phyloP scores from a whole-genome alignment of 257 asterid genomes.

The Gynochthodes officinalis region DNA sequence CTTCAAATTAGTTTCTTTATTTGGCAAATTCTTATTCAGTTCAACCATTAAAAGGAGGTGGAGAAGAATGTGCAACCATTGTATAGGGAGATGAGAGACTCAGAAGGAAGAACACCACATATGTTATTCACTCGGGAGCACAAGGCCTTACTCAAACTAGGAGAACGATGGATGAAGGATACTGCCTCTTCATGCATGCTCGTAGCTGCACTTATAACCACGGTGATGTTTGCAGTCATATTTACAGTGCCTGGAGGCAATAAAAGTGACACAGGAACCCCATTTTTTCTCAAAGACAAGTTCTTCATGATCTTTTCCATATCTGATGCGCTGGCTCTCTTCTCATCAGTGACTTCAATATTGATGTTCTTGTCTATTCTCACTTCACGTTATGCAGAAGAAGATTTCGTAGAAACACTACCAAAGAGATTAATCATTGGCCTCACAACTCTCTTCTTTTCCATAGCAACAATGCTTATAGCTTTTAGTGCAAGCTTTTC shows the following conservation, averaged over 20 bases:
- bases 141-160: constrained; percentile 22
- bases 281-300: constrained; percentile 21
- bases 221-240: constrained; percentile 35
- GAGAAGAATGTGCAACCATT: constrained; percentile 29
- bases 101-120: constrained; percentile 21
- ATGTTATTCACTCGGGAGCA: constrained; percentile 32
- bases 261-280: constrained; percentile 22
- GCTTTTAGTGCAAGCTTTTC: constrained; percentile 35
- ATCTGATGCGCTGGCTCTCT: constrained; percentile 26
- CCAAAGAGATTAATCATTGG: constrained; percentile 35
- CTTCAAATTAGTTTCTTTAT: not conserved
- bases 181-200: constrained; percentile 38
- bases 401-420: constrained; percentile 29
- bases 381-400: constrained; percentile 41
- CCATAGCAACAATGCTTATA: constrained; percentile 32
- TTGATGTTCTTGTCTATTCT: constrained; percentile 39
- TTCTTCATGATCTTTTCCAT: constrained; percentile 26
- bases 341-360: constrained; percentile 31
- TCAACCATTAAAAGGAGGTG: constrained; percentile 19
- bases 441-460: constrained; percentile 28
- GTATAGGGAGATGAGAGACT: constrained; percentile 28
- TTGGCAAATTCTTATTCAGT: not conserved
- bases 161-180: constrained; percentile 41
- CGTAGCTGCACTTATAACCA: constrained; percentile 33
- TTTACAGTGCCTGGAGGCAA: constrained; percentile 37